phyloP scores from a whole-genome alignment of 2,329 filamentous ascomycete species.

The Elsinoe fawcettii region DNA sequence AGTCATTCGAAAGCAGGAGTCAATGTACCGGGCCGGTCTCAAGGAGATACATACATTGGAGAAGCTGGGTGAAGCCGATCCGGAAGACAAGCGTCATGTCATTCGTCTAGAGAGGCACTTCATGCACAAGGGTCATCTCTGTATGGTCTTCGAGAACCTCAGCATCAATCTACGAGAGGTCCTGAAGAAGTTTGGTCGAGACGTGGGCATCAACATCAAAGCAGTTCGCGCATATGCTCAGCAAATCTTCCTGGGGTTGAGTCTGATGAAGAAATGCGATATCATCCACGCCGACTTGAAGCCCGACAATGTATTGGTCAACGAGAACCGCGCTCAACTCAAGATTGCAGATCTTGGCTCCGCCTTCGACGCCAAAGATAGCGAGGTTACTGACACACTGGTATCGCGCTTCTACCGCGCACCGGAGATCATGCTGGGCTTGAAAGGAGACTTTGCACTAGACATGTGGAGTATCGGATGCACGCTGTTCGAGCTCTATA shows the following conservation, averaged over 20 bases:
- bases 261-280: conserved; percentile 82
- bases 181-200: conserved; percentile 89
- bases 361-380: conserved; percentile 85
- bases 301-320: conserved; percentile 92
- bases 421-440: conserved; percentile 94
- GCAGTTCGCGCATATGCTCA: conserved; percentile 85
- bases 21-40: conserved; percentile 82
- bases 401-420: conserved; percentile 96
- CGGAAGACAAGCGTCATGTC: conserved; percentile 83
- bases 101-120: conserved; percentile 82
- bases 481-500: conserved; percentile 94
- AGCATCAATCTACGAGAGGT: conserved; percentile 88
- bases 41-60: conserved; percentile 92
- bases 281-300: conserved; percentile 95
- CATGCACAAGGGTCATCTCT: conserved; percentile 90
- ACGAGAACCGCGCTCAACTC: conserved; percentile 71
- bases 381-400: conserved; percentile 86
- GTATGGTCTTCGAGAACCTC: conserved; percentile 94
- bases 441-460: conserved; percentile 87
- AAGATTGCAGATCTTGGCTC: conserved; percentile 97
- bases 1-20: conserved; percentile 94
- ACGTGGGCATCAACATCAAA: conserved; percentile 81
- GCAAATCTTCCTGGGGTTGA: conserved; percentile 86
- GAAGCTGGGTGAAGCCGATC: conserved; percentile 76
- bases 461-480: conserved; percentile 98